Base-by-base conservation (phyloP, 2,329 filamentous ascomycete genomes). In the Leptodontidium sp. region DNA sequence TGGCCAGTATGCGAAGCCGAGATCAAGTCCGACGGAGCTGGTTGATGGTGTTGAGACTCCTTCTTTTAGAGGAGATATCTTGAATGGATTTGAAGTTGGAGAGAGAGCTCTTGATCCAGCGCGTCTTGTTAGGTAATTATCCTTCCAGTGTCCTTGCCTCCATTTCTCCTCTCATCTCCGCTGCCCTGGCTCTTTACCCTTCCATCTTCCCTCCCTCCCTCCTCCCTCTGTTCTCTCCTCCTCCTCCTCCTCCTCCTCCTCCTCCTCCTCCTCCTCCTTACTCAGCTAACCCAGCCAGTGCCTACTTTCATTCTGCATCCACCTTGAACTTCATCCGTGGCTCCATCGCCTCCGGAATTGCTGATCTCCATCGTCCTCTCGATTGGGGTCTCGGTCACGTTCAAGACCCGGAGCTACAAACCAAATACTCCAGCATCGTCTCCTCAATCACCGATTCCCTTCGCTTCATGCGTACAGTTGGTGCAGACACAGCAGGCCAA, bases 341-440 rank as follows among this genome's bases (percentile, higher is more conserved):
- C 17, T 90, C 95, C 61, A 83, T 98, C 52, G 86, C 92, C 0
- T 94, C 93, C 2, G 96, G 96, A 17, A 92, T 99, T 71, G 96
- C 96, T 6, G 96, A 99, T 79, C 85, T 99, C 58, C 94, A 98
- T 82, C 92, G 92, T 24, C 96, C 96, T 0, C 85, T 99, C 38
- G 93, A 98, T 84, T 99, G 96, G 96, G 92, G 91, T 17, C 87
- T 99, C 1, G 95, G 94, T 55, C 95, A 98, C 78, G 94, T 98
- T 49, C 89, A 90, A 74, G 93, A 97, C 75, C 90, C 93, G 0
- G 87, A 87, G 38, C 87, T 98, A 69, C 94, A 96, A 81, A 86
- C 89, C 58, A 94, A 96, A 81, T 99, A 99, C 84, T 88, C 91
- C 53, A 83, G 86, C 58, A 97, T 97, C 66, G 94, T 98, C 24